Base-by-base conservation (phyloP, 2,329 filamentous ascomycete species). In the Venturia aucupariae region DNA sequence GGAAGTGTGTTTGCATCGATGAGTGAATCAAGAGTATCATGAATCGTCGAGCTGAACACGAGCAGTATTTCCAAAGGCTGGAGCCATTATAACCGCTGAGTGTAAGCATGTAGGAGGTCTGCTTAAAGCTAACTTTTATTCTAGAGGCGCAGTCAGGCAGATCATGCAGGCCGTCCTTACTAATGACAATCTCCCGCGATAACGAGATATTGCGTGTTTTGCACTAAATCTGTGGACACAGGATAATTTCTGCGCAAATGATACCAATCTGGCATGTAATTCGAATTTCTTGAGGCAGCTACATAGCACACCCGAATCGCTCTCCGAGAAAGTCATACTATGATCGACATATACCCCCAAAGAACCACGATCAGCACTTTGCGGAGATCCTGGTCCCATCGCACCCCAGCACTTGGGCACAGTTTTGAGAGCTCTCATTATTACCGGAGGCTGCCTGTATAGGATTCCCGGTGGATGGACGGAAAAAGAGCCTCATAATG, bases 281-380 rank as follows among this genome's bases (percentile, higher is more conserved):
- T 27, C 27, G 1, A 57, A 2, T 17, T 30, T 54, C 24, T 32
- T 15, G 30, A 19, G 51, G 51, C 15, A 57, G 22, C 6, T 7
- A n/a, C n/a, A n/a, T n/a, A n/a, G n/a, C n/a, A 7, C 51, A n/a
- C 15, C 51, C 51, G 51, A 57, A 57, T 32, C 19, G 7, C 51
- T n/a, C 35, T 2, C 24, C 19, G n/a, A n/a, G 17, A 35, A 27
- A 17, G 51, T 35, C 3, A 19, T 27, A 55, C n/a, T 27, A 27
- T n/a, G 51, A 57, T 57, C 51, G 51, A 57, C 51, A 57, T 57
- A 57, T 57, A 57, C 2, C 51, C 46, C 30, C 30, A n/a, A 35
- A n/a, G 51, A 57, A 35, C 51, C 51, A 27, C 51, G 51, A 57
- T 57, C 51, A 57, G 19, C 30, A 35, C 15, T n/a, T 57, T 57